Conservation (phyloP, 192 early-diverging fungal species). For the Chytriomyces confervae region DNA sequence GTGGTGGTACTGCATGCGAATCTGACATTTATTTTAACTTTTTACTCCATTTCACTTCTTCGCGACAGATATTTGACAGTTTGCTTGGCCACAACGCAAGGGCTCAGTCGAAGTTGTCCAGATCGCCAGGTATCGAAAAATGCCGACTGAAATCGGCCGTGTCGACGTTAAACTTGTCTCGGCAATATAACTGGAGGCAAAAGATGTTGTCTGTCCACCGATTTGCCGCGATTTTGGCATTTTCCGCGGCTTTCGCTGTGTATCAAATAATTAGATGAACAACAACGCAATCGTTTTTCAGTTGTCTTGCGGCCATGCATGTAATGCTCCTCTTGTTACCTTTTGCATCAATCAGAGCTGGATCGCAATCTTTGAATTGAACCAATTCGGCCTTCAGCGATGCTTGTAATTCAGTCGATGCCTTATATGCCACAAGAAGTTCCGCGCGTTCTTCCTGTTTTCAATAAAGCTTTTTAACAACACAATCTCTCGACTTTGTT, state of each 20-base stretch:
- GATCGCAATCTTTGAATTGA: slow-evolving; percentile 79
- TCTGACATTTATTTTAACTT: too few relatives aligned
- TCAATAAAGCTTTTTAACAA: background rate
- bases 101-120: slow-evolving; percentile 61
- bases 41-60: too few relatives aligned
- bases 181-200: slow-evolving; percentile 79
- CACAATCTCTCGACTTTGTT: too few relatives aligned
- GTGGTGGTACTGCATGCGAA: too few relatives aligned
- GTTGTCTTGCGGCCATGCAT: too few relatives aligned
- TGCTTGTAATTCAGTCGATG: slow-evolving; percentile 51
- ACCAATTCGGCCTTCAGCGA: slow-evolving; percentile 62
- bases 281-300: background rate
- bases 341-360: slow-evolving; percentile 70
- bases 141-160: slow-evolving; percentile 51
- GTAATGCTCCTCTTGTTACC: slow-evolving; percentile 40
- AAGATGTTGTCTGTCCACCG: slow-evolving; percentile 76
- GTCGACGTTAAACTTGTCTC: slow-evolving; percentile 68
- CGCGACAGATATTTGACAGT: too few relatives aligned
- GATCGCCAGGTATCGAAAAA: slow-evolving; percentile 76
- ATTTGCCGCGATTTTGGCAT: slow-evolving; percentile 70
- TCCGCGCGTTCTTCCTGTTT: slow-evolving; percentile 62
- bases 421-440: slow-evolving; percentile 58
- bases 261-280: background rate
- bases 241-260: slow-evolving; percentile 61
- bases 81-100: too few relatives aligned